Percentiles rank a stretch among this genome's conserved stretches.
These are phyloP conservation scores for Babesia bigemina DNA, from an alignment of 169 alveolate species.

Conservation along the genomic window DNA sequence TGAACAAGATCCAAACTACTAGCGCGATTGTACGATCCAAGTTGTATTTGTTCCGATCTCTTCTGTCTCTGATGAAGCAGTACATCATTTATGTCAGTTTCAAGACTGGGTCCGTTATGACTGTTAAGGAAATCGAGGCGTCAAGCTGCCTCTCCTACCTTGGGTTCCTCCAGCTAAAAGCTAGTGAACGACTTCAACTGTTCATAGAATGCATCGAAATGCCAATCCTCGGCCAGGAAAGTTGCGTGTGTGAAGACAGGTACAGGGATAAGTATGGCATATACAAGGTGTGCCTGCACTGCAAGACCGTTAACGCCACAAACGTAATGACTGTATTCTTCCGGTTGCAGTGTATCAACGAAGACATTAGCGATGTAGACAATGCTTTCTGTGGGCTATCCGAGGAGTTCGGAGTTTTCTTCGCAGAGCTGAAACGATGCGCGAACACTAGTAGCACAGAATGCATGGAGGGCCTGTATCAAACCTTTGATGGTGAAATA, in stretches of 20 bases:
- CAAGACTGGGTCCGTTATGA: conserved; percentile 1
- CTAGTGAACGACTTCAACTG: conserved; percentile 50
- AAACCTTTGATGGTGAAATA: conserved; percentile 9
- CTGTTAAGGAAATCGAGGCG: conserved; percentile 2
- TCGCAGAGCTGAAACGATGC: conserved; percentile 22
- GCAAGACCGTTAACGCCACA: conserved; percentile 36
- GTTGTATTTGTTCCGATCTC: conserved; percentile 20
- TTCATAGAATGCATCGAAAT: conserved; percentile 43
- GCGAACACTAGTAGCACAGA: conserved; percentile 26
- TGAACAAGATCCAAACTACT: not conserved
- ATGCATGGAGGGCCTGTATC: conserved; percentile 42
- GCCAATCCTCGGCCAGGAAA: conserved; percentile 2
- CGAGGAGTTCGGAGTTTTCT: conserved; percentile 20
- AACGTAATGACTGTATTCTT: conserved; percentile 32
- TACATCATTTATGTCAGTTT: conserved; percentile 18
- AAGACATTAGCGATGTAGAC: not conserved
- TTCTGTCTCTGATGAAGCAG: conserved; percentile 47
- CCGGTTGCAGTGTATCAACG: conserved; percentile 16
- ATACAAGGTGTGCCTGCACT: conserved; percentile 38
- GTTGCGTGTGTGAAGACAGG: conserved; percentile 50
- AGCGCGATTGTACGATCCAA: not conserved
- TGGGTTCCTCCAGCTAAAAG: conserved; percentile 46
- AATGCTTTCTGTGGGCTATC: conserved; percentile 5
- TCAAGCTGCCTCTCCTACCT: conserved; percentile 12
- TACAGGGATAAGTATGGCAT: conserved; percentile 53